A percentile compares a stretch with the other conserved stretches of the same genome.
Conservation (phyloP, 352 stramenopile species). For the Phytophthora chlamydospora region DNA sequence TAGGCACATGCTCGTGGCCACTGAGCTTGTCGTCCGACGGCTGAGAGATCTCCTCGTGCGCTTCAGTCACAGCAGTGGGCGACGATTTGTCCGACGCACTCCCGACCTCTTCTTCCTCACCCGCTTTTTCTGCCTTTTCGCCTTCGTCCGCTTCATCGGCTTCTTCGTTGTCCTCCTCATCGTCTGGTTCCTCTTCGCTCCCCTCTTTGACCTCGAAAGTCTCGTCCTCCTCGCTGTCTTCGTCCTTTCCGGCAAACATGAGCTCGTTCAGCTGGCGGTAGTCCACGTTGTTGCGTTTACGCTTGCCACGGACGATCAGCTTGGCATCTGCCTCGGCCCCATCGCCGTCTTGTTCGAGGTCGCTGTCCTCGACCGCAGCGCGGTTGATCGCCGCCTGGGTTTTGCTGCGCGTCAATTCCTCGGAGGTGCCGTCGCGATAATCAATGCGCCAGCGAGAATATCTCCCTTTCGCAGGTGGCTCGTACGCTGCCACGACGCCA, state of each 20-base stretch:
- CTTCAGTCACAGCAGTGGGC: conserved; percentile 28
- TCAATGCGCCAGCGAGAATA: conserved; percentile 67
- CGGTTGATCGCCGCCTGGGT: conserved; percentile 39
- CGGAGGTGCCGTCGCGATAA: conserved; percentile 60
- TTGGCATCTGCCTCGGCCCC: conserved; percentile 34
- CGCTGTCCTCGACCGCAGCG: conserved; percentile 29
- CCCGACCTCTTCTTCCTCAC: conserved; percentile 9
- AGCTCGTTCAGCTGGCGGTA: conserved; percentile 83
- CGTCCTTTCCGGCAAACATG: conserved; percentile 77
- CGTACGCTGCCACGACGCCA: conserved; percentile 60
- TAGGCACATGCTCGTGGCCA: conserved; percentile 30
- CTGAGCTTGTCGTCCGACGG: conserved; percentile 19
- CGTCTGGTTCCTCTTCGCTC: conserved; percentile 40
- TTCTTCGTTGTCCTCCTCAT: conserved; percentile 40
- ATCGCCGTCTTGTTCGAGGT: conserved; percentile 16
- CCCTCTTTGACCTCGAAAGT: conserved; percentile 55
- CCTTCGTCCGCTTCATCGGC: conserved; percentile 22
- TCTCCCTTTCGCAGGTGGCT: conserved; percentile 19
- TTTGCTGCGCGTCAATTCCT: conserved; percentile 39
- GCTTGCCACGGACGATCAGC: conserved; percentile 75
- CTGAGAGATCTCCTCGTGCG: conserved; percentile 26
- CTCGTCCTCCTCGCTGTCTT: conserved; percentile 59
- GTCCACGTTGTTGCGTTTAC: conserved; percentile 79
- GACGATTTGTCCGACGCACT: conserved; percentile 23
- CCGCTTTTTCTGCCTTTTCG: conserved; percentile 1